A percentile compares a stretch with the other conserved stretches of the same genome.
Conservation (phyloP, 495 filamentous ascomycete species). For the Bryoglossum gracile region DNA sequence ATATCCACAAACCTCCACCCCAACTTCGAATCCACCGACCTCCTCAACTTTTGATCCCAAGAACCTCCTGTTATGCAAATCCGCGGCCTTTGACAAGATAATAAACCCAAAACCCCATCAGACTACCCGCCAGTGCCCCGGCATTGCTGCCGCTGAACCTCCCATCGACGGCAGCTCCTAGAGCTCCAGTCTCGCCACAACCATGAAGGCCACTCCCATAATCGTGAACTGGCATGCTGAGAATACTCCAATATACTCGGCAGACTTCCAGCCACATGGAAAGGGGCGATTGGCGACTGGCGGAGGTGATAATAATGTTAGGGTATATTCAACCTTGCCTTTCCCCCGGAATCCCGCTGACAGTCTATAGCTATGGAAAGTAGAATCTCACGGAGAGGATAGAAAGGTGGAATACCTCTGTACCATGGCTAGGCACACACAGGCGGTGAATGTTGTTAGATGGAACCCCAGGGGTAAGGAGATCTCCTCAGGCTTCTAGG, state of each 20-base stretch:
- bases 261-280: slow-evolving; percentile 90
- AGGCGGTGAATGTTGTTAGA: slow-evolving; percentile 96
- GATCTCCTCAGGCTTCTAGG: background rate
- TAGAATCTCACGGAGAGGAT: slow-evolving; percentile 80
- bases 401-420: slow-evolving; percentile 84
- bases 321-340: slow-evolving; percentile 47
- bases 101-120: too few relatives aligned
- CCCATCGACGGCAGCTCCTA: slow-evolving; percentile 6
- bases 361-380: slow-evolving; percentile 70
- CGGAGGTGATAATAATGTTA: slow-evolving; percentile 94
- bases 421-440: slow-evolving; percentile 86
- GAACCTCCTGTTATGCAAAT: too few relatives aligned
- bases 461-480: slow-evolving; percentile 81
- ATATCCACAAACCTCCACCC: too few relatives aligned
- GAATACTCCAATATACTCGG: slow-evolving; percentile 89
- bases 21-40: too few relatives aligned
- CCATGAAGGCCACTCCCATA: slow-evolving; percentile 84
- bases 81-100: too few relatives aligned
- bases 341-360: background rate
- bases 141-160: slow-evolving; percentile 9
- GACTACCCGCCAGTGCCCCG: background rate
- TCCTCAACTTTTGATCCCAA: too few relatives aligned
- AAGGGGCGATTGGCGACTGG: slow-evolving; percentile 83
- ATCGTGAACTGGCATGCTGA: slow-evolving; percentile 96
- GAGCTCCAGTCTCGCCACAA: slow-evolving; percentile 4